A percentile compares a stretch with the other conserved stretches of the same genome.
Conservation (phyloP, 768 basidiomycete genomes). For the Cystobasidium tubakii region DNA sequence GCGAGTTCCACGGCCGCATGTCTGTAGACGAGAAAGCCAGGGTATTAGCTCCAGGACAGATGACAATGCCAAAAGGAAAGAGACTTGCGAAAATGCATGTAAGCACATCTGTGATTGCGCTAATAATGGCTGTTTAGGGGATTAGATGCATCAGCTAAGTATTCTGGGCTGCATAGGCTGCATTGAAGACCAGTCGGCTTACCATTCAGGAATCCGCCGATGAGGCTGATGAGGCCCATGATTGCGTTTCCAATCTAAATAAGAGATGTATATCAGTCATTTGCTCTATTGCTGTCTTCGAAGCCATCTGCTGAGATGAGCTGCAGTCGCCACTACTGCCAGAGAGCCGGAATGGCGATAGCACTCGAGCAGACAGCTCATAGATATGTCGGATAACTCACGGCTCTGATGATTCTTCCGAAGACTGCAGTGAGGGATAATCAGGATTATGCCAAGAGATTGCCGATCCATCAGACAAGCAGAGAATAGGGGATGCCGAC, state of each 20-base stretch:
- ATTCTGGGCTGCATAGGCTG: too few species aligned
- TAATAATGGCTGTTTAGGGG: conserved; percentile 2
- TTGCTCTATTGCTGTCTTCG: not conserved
- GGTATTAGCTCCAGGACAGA: not conserved
- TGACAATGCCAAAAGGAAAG: not conserved
- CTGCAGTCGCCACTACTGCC: too few species aligned
- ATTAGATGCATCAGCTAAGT: too few species aligned
- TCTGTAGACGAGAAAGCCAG: not conserved
- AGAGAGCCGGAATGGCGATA: too few species aligned
- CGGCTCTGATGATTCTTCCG: conserved; percentile 10
- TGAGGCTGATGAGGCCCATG: not conserved
- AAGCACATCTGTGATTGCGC: conserved; percentile 13
- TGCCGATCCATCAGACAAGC: not conserved
- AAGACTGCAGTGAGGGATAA: not conserved
- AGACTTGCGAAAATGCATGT: conserved; percentile 11
- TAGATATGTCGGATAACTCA: not conserved
- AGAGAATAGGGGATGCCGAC: not conserved
- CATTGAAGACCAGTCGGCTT: too few species aligned
- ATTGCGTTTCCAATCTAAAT: conserved; percentile 7
- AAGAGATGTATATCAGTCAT: not conserved
- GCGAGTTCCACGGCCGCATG: not conserved
- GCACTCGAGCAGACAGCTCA: not conserved
- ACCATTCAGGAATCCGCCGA: not conserved
- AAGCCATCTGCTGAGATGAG: too few species aligned
- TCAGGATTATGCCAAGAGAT: not conserved